Conservation (phyloP, 148 eudicot genomes). For the Chenopodium quinoa region DNA sequence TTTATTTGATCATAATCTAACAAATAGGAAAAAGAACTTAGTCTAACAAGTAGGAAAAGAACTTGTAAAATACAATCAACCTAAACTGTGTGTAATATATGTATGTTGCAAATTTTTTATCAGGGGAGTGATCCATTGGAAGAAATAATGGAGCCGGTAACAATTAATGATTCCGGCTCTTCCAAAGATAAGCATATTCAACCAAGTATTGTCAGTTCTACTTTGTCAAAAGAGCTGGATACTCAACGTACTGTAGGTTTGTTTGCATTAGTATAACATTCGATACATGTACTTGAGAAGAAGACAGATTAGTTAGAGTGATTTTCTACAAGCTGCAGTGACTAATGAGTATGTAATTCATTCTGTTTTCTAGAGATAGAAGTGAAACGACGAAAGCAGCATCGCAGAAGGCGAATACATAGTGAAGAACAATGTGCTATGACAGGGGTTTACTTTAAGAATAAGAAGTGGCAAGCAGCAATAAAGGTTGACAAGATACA, state of each 20-base stretch:
- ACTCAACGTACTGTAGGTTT: conserved; percentile 19
- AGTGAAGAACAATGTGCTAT: conserved; percentile 50
- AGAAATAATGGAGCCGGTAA: conserved; percentile 34
- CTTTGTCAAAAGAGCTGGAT: conserved; percentile 22
- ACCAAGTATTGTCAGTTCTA: conserved; percentile 22
- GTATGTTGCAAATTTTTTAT: background rate
- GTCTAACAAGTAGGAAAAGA: too few species aligned
- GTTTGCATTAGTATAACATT: background rate
- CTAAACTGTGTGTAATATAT: background rate
- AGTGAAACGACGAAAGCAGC: conserved; percentile 68
- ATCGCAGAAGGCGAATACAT: conserved; percentile 58
- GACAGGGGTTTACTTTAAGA: conserved; percentile 94
- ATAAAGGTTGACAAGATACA: conserved; percentile 95
- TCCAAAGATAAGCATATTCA: conserved; percentile 41
- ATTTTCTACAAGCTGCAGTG: too few species aligned
- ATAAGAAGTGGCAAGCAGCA: conserved; percentile 96
- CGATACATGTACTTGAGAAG: too few species aligned
- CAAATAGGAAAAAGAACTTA: background rate
- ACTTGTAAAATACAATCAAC: too few species aligned
- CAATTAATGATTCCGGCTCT: conserved; percentile 34
- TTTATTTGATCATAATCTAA: background rate
- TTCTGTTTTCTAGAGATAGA: conserved; percentile 15
- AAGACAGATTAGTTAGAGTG: too few species aligned
- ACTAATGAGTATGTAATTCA: too few species aligned
- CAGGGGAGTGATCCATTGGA: conserved; percentile 34